phyloP scores from a whole-genome alignment of 192 early-diverging fungal species.

The Chytriomyces hyalinus region DNA sequence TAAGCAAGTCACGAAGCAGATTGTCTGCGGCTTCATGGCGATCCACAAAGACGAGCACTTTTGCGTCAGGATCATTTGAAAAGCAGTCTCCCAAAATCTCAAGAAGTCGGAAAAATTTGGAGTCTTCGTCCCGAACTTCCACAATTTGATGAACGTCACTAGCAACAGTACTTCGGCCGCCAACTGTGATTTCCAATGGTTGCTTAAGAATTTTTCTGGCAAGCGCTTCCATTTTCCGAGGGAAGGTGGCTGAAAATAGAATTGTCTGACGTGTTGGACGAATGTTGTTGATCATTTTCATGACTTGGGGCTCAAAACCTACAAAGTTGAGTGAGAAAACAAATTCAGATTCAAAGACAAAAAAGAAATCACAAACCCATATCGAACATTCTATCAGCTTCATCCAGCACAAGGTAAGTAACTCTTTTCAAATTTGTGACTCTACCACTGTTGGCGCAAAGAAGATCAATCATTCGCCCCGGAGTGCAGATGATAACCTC shows the following conservation, averaged over 20 bases:
- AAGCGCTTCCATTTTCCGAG: constrained; percentile 93
- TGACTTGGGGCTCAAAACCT: constrained; percentile 97
- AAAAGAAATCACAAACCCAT: constrained; percentile 75
- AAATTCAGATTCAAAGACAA: constrained; percentile 67
- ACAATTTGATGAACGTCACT: constrained; percentile 89
- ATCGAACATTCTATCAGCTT: constrained; percentile 96
- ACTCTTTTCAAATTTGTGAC: constrained; percentile 81
- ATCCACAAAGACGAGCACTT: constrained; percentile 92
- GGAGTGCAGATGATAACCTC: constrained; percentile 93
- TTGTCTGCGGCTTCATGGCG: constrained; percentile 94
- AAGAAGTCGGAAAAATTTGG: constrained; percentile 87
- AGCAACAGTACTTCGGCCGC: constrained; percentile 87
- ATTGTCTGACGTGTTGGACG: constrained; percentile 87
- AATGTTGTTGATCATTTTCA: constrained; percentile 92
- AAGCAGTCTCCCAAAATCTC: constrained; percentile 86
- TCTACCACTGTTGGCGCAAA: constrained; percentile 85
- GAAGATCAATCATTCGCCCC: constrained; percentile 89
- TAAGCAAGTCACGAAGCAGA: constrained; percentile 81
- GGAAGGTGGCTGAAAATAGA: constrained; percentile 95
- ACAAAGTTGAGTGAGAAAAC: constrained; percentile 32
- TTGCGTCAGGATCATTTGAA: constrained; percentile 67
- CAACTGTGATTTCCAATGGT: constrained; percentile 94
- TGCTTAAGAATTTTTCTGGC: constrained; percentile 89
- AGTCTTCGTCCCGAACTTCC: constrained; percentile 81
- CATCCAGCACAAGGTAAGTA: constrained; percentile 95